These are phyloP conservation scores for Chlorella sp. DNA, from an alignment of 139 green algal species.

Conservation along the genomic window DNA sequence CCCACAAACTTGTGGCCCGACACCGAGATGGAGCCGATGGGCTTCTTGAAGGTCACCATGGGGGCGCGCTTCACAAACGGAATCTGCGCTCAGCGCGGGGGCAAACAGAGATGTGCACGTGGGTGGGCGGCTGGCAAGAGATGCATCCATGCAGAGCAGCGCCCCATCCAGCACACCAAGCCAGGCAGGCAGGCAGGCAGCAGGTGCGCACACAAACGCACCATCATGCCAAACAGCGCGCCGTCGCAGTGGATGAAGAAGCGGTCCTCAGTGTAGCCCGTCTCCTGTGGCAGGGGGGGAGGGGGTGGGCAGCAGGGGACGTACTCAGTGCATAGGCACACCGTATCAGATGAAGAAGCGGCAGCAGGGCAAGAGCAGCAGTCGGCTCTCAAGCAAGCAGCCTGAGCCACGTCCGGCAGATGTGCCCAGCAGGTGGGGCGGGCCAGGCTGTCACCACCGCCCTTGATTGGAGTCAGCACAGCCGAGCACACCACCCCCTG, in stretches of 20 bases:
- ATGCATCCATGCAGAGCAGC: background rate
- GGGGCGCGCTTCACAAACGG: slow-evolving; percentile 90
- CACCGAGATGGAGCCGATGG: slow-evolving; percentile 93
- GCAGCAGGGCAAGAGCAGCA: too few species aligned
- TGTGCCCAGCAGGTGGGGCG: too few species aligned
- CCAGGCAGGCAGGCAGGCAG: background rate
- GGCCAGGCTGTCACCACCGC: background rate
- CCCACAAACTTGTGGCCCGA: slow-evolving; percentile 97
- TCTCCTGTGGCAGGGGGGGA: slow-evolving; percentile 41
- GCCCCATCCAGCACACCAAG: background rate
- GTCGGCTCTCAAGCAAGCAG: too few species aligned
- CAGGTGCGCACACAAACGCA: slow-evolving; percentile 34
- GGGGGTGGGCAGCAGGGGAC: too few species aligned
- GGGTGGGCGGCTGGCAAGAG: background rate
- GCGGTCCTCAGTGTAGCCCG: slow-evolving; percentile 86
- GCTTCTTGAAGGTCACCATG: slow-evolving; percentile 97
- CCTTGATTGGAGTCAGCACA: too few species aligned
- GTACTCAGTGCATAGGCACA: too few species aligned
- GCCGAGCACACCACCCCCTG: background rate
- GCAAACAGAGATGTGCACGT: too few species aligned
- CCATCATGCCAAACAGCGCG: slow-evolving; percentile 87
- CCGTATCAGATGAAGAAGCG: too few species aligned
- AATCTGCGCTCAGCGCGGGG: slow-evolving; percentile 55
- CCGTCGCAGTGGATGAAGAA: slow-evolving; percentile 99
- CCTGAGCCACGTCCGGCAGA: too few species aligned